A percentile compares a stretch with the other conserved stretches of the same genome.
phyloP scores from a whole-genome alignment of 495 filamentous ascomycete genomes.

The Pseudotulostoma volvatum region DNA sequence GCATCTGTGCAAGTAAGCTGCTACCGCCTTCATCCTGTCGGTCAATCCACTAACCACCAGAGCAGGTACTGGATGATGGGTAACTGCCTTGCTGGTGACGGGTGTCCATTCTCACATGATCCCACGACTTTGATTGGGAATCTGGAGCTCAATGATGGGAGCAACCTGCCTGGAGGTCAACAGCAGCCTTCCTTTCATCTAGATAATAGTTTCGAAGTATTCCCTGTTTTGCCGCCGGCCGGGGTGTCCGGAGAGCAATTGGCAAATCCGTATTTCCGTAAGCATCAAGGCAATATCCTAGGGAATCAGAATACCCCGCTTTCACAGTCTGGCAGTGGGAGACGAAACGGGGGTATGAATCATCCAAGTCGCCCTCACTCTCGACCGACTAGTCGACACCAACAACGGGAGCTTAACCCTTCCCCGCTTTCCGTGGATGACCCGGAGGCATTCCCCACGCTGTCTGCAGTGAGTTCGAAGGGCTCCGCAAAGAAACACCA shows the following conservation, averaged over 20 bases:
- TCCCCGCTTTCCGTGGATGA: constrained; percentile 74
- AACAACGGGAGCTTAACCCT: constrained; percentile 48
- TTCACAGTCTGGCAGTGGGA: constrained; percentile 1
- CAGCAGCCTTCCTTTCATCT: constrained; percentile 58
- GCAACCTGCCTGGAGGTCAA: constrained; percentile 18
- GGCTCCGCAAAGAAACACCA: constrained; percentile 68
- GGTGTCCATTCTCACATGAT: constrained; percentile 96
- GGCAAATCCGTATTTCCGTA: constrained; percentile 30
- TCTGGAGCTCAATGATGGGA: constrained; percentile 45
- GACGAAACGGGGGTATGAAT: neutral
- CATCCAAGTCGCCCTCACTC: constrained; percentile 45
- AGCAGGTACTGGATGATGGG: constrained; percentile 92
- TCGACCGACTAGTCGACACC: constrained; percentile 73
- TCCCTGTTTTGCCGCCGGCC: constrained; percentile 55
- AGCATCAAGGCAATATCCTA: constrained; percentile 28
- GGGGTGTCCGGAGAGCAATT: constrained; percentile 37
- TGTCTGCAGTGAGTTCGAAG: constrained; percentile 67
- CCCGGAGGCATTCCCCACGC: constrained; percentile 85
- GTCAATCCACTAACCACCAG: neutral
- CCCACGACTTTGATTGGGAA: constrained; percentile 62
- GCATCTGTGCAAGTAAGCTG: constrained; percentile 97
- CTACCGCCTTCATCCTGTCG: too few relatives aligned
- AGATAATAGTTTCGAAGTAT: constrained; percentile 60
- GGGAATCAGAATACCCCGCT: neutral
- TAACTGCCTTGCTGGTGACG: constrained; percentile 85